These are phyloP conservation scores for Sporothrix dimorphospora DNA, from an alignment of 2,329 filamentous ascomycete genomes.

Conservation along the genomic window DNA sequence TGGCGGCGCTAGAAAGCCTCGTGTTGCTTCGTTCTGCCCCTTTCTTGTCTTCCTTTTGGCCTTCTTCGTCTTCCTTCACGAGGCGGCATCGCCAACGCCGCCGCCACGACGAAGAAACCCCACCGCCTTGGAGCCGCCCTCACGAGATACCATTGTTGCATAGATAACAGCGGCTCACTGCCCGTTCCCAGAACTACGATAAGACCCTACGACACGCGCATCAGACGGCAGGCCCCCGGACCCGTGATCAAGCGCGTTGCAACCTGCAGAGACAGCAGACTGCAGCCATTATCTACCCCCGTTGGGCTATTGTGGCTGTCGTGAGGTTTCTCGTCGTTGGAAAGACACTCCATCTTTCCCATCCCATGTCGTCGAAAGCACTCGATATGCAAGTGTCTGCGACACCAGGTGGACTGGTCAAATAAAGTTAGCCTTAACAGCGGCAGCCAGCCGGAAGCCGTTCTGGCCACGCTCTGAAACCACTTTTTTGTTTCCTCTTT, in stretches of 20 bases:
- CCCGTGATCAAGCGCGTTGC: constrained; percentile 8
- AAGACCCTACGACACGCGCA: not conserved
- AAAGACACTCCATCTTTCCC: too few relatives aligned
- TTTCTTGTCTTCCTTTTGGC: not conserved
- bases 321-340: too few relatives aligned
- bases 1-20: not conserved
- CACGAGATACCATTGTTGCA: constrained; percentile 24
- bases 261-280: constrained; percentile 9
- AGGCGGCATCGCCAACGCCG: not conserved
- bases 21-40: not conserved
- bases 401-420: constrained; percentile 3
- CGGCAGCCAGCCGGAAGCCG: constrained; percentile 17
- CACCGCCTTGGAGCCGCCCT: not conserved
- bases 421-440: constrained; percentile 1
- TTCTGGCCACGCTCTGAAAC: not conserved
- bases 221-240: not conserved
- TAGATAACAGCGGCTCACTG: constrained; percentile 23
- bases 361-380: not conserved
- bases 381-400: not conserved
- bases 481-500: too few relatives aligned
- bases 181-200: constrained; percentile 10
- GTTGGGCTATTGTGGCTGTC: too few relatives aligned
- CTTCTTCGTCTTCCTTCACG: not conserved
- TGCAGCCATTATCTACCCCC: not conserved
- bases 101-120: not conserved